These are phyloP conservation scores for Starmerella asiatica DNA, from an alignment of 805 yeast genomes.

Conservation along the genomic window DNA sequence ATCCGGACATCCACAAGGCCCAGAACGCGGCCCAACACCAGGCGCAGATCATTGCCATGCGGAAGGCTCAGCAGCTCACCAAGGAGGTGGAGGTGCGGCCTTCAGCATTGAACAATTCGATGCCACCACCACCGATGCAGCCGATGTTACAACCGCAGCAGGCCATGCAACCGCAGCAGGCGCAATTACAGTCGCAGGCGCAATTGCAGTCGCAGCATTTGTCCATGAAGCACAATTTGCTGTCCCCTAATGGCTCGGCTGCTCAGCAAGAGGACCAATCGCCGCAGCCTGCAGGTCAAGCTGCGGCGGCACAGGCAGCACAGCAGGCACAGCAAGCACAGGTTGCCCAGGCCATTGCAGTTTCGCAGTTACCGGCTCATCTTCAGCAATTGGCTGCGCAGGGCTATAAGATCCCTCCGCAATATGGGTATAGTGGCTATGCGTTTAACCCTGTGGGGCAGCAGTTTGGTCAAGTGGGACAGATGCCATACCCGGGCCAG, in stretches of 20 bases:
- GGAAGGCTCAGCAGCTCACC: constrained; percentile 1
- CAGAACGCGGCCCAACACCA: constrained; percentile 2
- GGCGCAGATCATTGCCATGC: constrained; percentile 1
- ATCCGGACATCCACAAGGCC: not conserved
- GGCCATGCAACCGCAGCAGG: constrained; percentile 11
- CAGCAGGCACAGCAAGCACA: constrained; percentile 9
- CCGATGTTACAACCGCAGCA: constrained; percentile 4
- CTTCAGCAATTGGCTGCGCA: constrained; percentile 12
- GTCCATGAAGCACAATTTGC: not conserved
- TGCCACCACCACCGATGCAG: constrained; percentile 2
- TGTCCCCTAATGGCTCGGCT: not conserved
- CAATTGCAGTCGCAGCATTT: constrained; percentile 1
- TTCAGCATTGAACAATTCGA: not conserved
- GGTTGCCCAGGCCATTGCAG: constrained; percentile 13
- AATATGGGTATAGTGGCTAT: constrained; percentile 15
- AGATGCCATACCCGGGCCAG: constrained; percentile 7
- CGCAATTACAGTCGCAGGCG: constrained; percentile 11
- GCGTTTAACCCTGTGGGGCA: constrained; percentile 7
- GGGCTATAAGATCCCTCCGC: constrained; percentile 14
- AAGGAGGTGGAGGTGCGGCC: constrained; percentile 1
- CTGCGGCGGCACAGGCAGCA: constrained; percentile 4
- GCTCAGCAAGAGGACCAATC: not conserved
- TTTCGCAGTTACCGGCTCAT: constrained; percentile 13
- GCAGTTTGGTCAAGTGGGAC: not conserved
- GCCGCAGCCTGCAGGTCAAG: constrained; percentile 9